Evolutionary conservation across 1,139 yeast genomes (phyloP), one percentile per base, ranked within the genome.

Genomic region (Candida freyschussii): DNA sequence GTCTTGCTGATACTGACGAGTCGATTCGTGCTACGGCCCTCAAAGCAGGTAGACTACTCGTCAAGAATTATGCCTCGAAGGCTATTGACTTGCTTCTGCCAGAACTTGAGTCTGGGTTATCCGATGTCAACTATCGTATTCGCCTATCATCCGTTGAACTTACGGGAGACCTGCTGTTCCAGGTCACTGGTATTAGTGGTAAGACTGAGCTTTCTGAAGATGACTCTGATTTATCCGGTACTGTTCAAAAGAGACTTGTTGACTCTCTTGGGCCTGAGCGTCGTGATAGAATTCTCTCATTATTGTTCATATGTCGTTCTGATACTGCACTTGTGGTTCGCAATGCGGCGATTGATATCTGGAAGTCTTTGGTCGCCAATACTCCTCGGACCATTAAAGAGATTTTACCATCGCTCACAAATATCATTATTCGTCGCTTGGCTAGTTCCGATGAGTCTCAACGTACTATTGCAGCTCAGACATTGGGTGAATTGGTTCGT

Each of bases 311-410:
- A 29, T 87, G 96, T 59, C 87, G 98, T 58, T 83, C 95, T 20
- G 99, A 93, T 65, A 75, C 79, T 30, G 76, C 93, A 29, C 86
- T 86, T 48, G 70, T 80, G 52, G 98, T 93, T 19, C 79, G 98
- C 52, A 77, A 77, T 46, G 85, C 95, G 26, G 79, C 97, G n/a
- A 76, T 86, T 42, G 96, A 91, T 50, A 89, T 93, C 33, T 93
- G 99, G 99, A 89, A 89, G 63, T 87, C 95, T 1, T 69, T 93
- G 58, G 97, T 93, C 35, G 83, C 95, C 35, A 91, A 91, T 56
- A 91, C 98, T 22, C 98, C 98, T 28, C 78, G 83, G 58, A 86
- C 96, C n/a, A 82, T 91, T 36, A 91, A 85, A 65, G 96, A 89
- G 56, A 84, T 91, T 39, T 63, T 93, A 47, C 95, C 96, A 23